phyloP scores from a whole-genome alignment of 768 basidiomycete genomes.

The Pisolithus orientalis region DNA sequence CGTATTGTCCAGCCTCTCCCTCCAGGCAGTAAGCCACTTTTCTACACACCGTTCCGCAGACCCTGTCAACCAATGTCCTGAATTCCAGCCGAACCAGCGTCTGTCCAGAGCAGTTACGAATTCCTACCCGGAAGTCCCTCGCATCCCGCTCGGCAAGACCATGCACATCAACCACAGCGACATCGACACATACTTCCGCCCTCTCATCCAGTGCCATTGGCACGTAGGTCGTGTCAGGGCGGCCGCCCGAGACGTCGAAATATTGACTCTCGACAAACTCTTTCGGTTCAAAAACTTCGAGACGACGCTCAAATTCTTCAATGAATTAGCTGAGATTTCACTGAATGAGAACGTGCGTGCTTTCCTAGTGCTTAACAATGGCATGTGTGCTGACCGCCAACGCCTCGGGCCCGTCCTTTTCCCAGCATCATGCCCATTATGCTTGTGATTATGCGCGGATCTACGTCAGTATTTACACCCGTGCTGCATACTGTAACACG shows the following conservation, averaged over 20 bases:
- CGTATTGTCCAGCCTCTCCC: not conserved
- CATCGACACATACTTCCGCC: slow-evolving; percentile 27
- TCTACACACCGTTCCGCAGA: not conserved
- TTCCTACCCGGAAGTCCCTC: slow-evolving; percentile 21
- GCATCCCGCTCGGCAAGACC: slow-evolving; percentile 23
- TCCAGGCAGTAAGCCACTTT: not conserved
- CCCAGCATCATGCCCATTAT: not conserved
- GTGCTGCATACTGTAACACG: slow-evolving; percentile 16
- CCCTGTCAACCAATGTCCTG: not conserved
- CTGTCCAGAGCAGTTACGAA: not conserved
- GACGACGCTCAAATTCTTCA: slow-evolving; percentile 23
- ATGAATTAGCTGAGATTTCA: slow-evolving; percentile 20
- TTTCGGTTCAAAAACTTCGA: slow-evolving; percentile 21
- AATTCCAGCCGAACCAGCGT: not conserved
- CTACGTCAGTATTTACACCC: slow-evolving; percentile 21
- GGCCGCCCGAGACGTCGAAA: slow-evolving; percentile 7
- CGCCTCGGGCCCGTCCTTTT: not conserved
- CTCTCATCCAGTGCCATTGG: slow-evolving; percentile 31
- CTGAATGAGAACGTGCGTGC: slow-evolving; percentile 27
- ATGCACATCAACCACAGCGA: slow-evolving; percentile 30
- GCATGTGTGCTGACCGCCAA: not conserved
- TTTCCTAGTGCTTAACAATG: not conserved
- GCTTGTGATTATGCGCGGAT: slow-evolving; percentile 28
- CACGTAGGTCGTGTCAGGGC: slow-evolving; percentile 12
- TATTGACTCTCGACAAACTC: slow-evolving; percentile 22